These are phyloP conservation scores for Biancaea sappan DNA, from an alignment of 306 rosid species.

Conservation along the genomic window DNA sequence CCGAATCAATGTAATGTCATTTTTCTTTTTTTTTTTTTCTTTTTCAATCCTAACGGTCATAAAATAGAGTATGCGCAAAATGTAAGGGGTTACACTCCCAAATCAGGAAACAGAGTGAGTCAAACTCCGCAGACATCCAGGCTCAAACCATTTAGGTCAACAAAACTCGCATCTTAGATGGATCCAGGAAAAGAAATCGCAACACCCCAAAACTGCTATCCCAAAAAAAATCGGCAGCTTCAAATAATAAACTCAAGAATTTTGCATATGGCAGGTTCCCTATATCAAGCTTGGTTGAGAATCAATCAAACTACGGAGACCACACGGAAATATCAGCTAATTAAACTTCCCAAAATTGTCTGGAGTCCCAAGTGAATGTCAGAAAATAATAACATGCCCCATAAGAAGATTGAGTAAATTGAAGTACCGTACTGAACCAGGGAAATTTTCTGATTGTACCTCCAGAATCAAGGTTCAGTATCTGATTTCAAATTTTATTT, in stretches of 20 bases:
- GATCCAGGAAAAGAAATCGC: not conserved
- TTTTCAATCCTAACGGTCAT: not conserved
- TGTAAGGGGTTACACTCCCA: not conserved
- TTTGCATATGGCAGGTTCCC: not conserved
- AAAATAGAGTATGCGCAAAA: not conserved
- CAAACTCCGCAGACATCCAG: not conserved
- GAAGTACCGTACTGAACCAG: not conserved
- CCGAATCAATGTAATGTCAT: too few species aligned
- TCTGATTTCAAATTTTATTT: constrained; percentile 10
- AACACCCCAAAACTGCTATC: not conserved
- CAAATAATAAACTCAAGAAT: not conserved
- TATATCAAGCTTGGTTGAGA: not conserved
- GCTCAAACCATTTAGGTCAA: constrained; percentile 24
- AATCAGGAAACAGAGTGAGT: not conserved
- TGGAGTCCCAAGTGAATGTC: not conserved
- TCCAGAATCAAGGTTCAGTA: constrained; percentile 4
- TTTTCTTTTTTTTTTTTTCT: too few species aligned
- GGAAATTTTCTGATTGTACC: constrained; percentile 19
- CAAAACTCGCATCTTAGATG: constrained; percentile 14
- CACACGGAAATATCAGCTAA: not conserved
- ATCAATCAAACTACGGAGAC: not conserved
- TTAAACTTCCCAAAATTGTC: not conserved
- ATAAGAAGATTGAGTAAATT: not conserved
- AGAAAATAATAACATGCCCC: not conserved
- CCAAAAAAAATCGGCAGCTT: not conserved